Evolutionary conservation across 192 early-diverging fungal species (phyloP).

Genomic region (Phycomyces nitens): DNA sequence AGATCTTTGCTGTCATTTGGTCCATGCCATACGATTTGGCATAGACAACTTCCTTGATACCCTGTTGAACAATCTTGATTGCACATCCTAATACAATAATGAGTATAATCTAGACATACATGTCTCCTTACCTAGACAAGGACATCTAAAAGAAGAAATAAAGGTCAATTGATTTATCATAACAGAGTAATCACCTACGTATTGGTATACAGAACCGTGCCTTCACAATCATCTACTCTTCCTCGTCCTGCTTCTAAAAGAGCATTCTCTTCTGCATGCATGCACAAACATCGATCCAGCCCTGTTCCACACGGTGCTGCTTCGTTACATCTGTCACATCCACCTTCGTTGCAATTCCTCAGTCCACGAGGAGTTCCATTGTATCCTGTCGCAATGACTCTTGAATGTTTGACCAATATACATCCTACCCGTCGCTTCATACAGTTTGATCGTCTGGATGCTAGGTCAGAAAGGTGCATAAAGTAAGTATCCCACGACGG

Average conservation of each 20-base stretch:
- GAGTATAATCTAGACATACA: background rate
- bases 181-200: slow-evolving; percentile 49
- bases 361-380: slow-evolving; percentile 95
- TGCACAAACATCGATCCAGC: slow-evolving; percentile 88
- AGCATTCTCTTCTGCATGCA: slow-evolving; percentile 99
- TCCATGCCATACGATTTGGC: slow-evolving; percentile 94
- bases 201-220: slow-evolving; percentile 91
- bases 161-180: background rate
- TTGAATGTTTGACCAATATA: slow-evolving; percentile 81
- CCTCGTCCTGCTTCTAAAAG: slow-evolving; percentile 93
- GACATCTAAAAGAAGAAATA: slow-evolving; percentile 42
- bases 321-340: slow-evolving; percentile 92
- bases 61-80: slow-evolving; percentile 94
- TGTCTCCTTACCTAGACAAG: slow-evolving; percentile 58
- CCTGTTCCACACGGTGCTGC: slow-evolving; percentile 71
- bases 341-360: slow-evolving; percentile 91
- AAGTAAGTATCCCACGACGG: slow-evolving; percentile 98
- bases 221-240: slow-evolving; percentile 57
- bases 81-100: slow-evolving; percentile 70
- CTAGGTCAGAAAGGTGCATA: slow-evolving; percentile 90
- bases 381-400: slow-evolving; percentile 97
- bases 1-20: slow-evolving; percentile 73
- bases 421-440: slow-evolving; percentile 98
- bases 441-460: slow-evolving; percentile 88
- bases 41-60: slow-evolving; percentile 91